Base-by-base conservation (phyloP, 345 rosid species). In the Physaria fendleri region DNA sequence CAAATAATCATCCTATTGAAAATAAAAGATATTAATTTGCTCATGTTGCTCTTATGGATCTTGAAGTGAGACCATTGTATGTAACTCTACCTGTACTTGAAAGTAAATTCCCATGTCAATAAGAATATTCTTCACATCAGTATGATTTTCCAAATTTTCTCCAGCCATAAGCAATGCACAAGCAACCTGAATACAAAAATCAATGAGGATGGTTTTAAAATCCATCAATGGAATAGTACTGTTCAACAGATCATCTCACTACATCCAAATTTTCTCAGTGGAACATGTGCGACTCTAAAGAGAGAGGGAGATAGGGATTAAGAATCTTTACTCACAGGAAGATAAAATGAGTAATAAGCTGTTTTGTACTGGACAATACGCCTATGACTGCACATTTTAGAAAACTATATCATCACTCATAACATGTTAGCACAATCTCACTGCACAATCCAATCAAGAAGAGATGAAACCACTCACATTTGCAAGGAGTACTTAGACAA, bases 301-400 rank as follows among this genome's bases (percentile, higher is more conserved):
- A 37, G 23, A 56, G 17, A 25, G 12, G 39, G 11, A 6, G 8
- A 18, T 16, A 6, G 23, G 17, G 37, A 40, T 40, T 40, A 6
- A 30, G 30, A 44, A 25, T 47, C 38, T 24, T 23, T 47, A 79
- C 95, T 81, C 66, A 88, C 96, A 42, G 96, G 90, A 49, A 88
- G 90, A 73, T 85, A 88, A 74, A 88, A 76, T 33, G 96, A 83
- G 69, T 88, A 88, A 58, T 83, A 88, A 30, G 90, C 88, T 8
- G 84, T 80, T 68, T 88, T 88, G 81, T 83, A 85, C 68, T 88
- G 79, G 59, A 79, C 88, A 77, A 88, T 85, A 46, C 81, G 89
- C 21, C 80, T 79, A 65, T 87, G 85, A 52, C 95, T 87, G 81
- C 78, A 78, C 4, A 23, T 60, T 47, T 18, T 2, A 51, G 5